Percentiles rank a stretch among this genome's conserved stretches.
phyloP scores from a whole-genome alignment of 2,329 filamentous ascomycete genomes.

The Trichoderma gracile region DNA sequence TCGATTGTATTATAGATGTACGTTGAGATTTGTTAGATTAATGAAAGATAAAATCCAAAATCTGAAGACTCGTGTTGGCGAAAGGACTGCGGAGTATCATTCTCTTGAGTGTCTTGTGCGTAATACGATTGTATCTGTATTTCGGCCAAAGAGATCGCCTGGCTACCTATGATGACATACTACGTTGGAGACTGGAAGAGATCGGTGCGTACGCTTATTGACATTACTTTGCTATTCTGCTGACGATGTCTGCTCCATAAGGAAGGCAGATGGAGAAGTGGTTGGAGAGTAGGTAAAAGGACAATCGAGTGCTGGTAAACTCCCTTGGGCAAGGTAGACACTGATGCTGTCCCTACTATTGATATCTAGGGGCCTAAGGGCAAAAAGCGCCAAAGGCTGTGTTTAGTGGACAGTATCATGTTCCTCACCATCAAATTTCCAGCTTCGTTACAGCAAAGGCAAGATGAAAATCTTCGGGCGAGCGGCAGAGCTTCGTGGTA shows the following conservation, averaged over 20 bases:
- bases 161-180: too few species aligned
- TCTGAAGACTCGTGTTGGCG: background rate
- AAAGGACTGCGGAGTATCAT: background rate
- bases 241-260: background rate
- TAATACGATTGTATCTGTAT: background rate
- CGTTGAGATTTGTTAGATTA: conserved; percentile 19
- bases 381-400: too few species aligned
- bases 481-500: conserved; percentile 60
- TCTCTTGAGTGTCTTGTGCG: too few species aligned
- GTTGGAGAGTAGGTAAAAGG: too few species aligned
- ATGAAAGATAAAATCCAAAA: background rate
- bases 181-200: too few species aligned
- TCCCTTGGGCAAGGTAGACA: too few species aligned
- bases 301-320: too few species aligned
- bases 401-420: conserved; percentile 46
- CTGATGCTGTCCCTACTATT: too few species aligned
- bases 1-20: conserved; percentile 33
- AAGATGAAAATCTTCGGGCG: conserved; percentile 78
- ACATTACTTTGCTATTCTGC: too few species aligned
- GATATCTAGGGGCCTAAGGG: background rate
- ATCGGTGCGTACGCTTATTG: too few species aligned
- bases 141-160: background rate
- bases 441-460: conserved; percentile 61
- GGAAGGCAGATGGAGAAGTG: too few species aligned
- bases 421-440: conserved; percentile 86